Percentiles rank a stretch among this genome's conserved stretches.
phyloP scores from a whole-genome alignment of 2,329 filamentous ascomycete species.

The Aureobasidium sp. region DNA sequence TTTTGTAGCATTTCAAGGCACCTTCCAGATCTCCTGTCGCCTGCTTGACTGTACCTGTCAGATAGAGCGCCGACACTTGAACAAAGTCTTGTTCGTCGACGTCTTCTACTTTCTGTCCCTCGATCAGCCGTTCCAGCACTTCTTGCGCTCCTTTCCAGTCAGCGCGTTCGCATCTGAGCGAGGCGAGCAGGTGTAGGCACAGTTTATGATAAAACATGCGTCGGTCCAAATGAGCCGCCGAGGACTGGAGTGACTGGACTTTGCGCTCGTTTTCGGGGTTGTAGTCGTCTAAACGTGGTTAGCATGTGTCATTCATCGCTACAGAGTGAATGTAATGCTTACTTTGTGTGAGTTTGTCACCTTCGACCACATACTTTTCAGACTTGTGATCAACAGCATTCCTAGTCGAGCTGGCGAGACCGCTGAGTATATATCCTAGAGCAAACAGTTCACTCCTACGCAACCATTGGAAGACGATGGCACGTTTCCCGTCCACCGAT shows the following conservation, averaged over 20 bases:
- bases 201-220: slow-evolving; percentile 60
- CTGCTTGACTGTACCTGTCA: slow-evolving; percentile 69
- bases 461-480: slow-evolving; percentile 54
- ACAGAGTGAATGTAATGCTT: slow-evolving; percentile 5
- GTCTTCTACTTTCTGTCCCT: slow-evolving; percentile 19
- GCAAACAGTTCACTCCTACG: slow-evolving; percentile 53
- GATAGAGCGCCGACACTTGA: slow-evolving; percentile 45
- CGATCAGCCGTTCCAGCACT: slow-evolving; percentile 49
- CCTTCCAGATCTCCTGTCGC: slow-evolving; percentile 64
- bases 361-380: slow-evolving; percentile 52
- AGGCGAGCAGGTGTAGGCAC: slow-evolving; percentile 62
- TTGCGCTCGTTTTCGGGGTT: slow-evolving; percentile 6
- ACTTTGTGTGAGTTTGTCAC: slow-evolving; percentile 46
- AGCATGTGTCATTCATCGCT: neutral
- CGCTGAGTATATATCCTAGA: slow-evolving; percentile 53
- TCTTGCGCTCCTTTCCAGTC: slow-evolving; percentile 61
- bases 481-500: slow-evolving; percentile 31
- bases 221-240: slow-evolving; percentile 50
- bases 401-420: slow-evolving; percentile 48
- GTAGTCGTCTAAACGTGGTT: slow-evolving; percentile 4
- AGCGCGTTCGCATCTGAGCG: slow-evolving; percentile 62
- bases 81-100: slow-evolving; percentile 13
- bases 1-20: slow-evolving; percentile 61
- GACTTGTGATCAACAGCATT: slow-evolving; percentile 50
- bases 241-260: slow-evolving; percentile 27